Conservation (phyloP, 1,284 basidiomycete genomes). For the Ustilago hordei region DNA sequence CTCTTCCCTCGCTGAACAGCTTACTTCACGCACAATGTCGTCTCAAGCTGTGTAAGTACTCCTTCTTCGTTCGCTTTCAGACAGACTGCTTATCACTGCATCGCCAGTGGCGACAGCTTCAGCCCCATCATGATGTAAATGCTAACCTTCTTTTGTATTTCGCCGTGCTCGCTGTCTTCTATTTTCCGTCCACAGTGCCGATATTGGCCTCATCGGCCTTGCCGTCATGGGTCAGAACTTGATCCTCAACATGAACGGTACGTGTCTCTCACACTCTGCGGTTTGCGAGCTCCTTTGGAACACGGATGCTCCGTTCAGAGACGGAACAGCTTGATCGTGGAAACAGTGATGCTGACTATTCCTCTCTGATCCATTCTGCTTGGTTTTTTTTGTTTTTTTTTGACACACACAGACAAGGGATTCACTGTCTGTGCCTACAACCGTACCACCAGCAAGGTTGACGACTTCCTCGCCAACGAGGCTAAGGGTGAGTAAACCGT, state of each 20-base stretch:
- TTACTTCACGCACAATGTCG: conserved; percentile 50
- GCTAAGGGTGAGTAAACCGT: conserved; percentile 82
- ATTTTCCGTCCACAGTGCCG: conserved; percentile 50
- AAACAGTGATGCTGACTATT: conserved; percentile 13
- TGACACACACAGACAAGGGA: conserved; percentile 80
- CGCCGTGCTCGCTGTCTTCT: background rate
- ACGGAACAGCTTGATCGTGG: background rate
- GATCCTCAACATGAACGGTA: conserved; percentile 70
- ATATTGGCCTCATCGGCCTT: conserved; percentile 69
- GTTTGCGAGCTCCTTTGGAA: background rate
- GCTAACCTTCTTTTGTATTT: conserved; percentile 13
- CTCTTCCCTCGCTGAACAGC: conserved; percentile 42
- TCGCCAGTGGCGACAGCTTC: background rate
- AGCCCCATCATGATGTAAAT: background rate
- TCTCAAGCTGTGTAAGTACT: conserved; percentile 57
- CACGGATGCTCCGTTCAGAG: background rate
- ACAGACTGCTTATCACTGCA: background rate
- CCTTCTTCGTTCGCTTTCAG: background rate
- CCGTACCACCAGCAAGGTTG: conserved; percentile 96
- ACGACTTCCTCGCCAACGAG: conserved; percentile 93
- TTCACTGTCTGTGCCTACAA: conserved; percentile 97
- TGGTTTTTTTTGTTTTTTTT: background rate
- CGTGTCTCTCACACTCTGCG: conserved; percentile 13
- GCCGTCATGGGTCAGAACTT: conserved; percentile 70
- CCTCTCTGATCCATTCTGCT: background rate